Evolutionary conservation across 2,329 filamentous ascomycete genomes (phyloP).

Genomic region (Pezicula carpinea): DNA sequence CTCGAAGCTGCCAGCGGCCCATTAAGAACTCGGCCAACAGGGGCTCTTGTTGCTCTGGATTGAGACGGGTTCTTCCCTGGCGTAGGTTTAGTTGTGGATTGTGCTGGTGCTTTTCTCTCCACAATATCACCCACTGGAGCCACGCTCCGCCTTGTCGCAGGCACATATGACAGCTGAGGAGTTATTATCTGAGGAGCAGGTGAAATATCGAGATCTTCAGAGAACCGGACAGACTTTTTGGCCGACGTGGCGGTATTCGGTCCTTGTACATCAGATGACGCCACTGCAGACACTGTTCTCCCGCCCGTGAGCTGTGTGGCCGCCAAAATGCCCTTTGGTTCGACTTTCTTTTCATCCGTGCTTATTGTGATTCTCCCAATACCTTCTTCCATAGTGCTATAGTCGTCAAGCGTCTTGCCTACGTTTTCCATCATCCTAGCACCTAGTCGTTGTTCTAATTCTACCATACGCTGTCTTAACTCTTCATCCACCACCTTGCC

Average conservation of each 20-base stretch:
- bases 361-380: slow-evolving; percentile 54
- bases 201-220: slow-evolving; percentile 68
- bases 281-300: background rate
- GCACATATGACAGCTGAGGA: slow-evolving; percentile 14
- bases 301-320: slow-evolving; percentile 11
- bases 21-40: slow-evolving; percentile 11
- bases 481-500: slow-evolving; percentile 68
- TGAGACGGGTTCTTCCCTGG: slow-evolving; percentile 35
- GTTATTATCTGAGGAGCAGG: slow-evolving; percentile 30
- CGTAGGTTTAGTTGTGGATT: slow-evolving; percentile 10
- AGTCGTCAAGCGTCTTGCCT: slow-evolving; percentile 38
- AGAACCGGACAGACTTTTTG: slow-evolving; percentile 77
- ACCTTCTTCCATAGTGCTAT: slow-evolving; percentile 39
- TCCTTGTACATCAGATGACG: background rate
- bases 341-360: slow-evolving; percentile 15
- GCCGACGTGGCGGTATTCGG: slow-evolving; percentile 1
- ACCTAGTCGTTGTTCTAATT: slow-evolving; percentile 73
- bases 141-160: slow-evolving; percentile 7
- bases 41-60: slow-evolving; percentile 35
- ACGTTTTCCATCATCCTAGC: slow-evolving; percentile 51
- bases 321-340: slow-evolving; percentile 1
- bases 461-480: slow-evolving; percentile 69
- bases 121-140: slow-evolving; percentile 45
- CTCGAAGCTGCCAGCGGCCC: slow-evolving; percentile 16
- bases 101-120: slow-evolving; percentile 22